These are phyloP conservation scores for Tolypocladium guangdongense DNA, from an alignment of 2,329 filamentous ascomycete genomes.

Conservation along the genomic window DNA sequence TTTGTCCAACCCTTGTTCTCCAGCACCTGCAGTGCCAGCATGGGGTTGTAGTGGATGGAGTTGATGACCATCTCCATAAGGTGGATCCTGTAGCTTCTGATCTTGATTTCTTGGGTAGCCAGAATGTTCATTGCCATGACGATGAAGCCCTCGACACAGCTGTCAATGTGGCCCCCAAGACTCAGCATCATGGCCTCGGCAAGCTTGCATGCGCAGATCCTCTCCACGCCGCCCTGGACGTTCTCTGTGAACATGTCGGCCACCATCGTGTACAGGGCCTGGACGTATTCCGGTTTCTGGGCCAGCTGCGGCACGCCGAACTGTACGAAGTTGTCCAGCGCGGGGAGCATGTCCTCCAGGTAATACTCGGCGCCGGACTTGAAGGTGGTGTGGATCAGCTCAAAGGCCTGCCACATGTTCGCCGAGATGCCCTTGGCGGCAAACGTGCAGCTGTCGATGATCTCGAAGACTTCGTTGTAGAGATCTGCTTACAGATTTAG, in stretches of 20 bases:
- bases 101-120: slow-evolving; percentile 62
- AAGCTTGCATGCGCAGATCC: slow-evolving; percentile 95
- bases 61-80: slow-evolving; percentile 99
- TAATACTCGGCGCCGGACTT: slow-evolving; percentile 96
- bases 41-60: slow-evolving; percentile 91
- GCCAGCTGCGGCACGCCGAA: slow-evolving; percentile 74
- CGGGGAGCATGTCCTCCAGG: slow-evolving; percentile 96
- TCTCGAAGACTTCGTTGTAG: slow-evolving; percentile 98
- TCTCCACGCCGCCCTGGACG: slow-evolving; percentile 86
- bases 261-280: slow-evolving; percentile 88
- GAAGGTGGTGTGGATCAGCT: slow-evolving; percentile 92
- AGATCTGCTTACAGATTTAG: too few relatives aligned
- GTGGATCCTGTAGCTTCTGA: slow-evolving; percentile 91
- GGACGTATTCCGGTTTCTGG: slow-evolving; percentile 75
- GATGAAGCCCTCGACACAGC: slow-evolving; percentile 81
- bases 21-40: slow-evolving; percentile 74
- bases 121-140: slow-evolving; percentile 80
- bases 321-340: slow-evolving; percentile 93
- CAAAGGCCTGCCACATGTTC: slow-evolving; percentile 98
- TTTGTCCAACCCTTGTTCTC: slow-evolving; percentile 92
- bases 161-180: slow-evolving; percentile 77
- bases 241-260: slow-evolving; percentile 87
- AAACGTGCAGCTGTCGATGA: slow-evolving; percentile 98
- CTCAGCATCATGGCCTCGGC: slow-evolving; percentile 97
- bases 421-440: slow-evolving; percentile 90